Base-by-base conservation (phyloP, 139 green algal species). In the Edaphochlamys debaryana region DNA sequence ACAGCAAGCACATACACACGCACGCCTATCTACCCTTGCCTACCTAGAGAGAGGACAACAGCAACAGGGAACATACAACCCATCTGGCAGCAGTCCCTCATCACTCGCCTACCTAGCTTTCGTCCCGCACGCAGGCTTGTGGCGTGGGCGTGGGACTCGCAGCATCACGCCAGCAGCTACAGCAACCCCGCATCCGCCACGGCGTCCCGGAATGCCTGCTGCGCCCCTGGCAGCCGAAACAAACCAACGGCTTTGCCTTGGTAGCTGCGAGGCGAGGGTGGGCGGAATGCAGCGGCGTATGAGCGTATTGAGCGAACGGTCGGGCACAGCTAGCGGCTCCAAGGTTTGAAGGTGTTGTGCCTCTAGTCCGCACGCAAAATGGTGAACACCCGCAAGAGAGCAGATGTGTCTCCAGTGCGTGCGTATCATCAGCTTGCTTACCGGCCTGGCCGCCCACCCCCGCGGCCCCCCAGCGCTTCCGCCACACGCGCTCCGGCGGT, bases 361-460 rank as follows among this genome's bases (percentile, higher is more conserved):
- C 52, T 17, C 58, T 36, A 22, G 6, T 5, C 5, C 4, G 58
- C 7, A 6, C 5, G 25, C 27, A 36, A 36, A 37, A 9, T 6
- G 27, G 6, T 36, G 54, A 9, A 17, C 13, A 20, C 60, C 6
- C 38, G 60, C n/a, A 67, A 4, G 30, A 13, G 60, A 30, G 22
- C n/a, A 37, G 27, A 27, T 67, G 58, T 7, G 27, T 37, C 7
- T 36, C 29, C 13, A 8, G 7, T 37, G 58, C 29, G 3, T 67
- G 3, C 29, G 6, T 17, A 19, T 27, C 45, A 17, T 22, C 22
- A 29, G 36, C 8, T 23, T 8, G 13, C 68, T 34, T 45, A 84
- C 78, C 78, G 76, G 25, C 78, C 78, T 7, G 78, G 78, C 29
- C 78, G 66, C 6, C 78, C 78, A 3, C 78, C 78, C 25, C 78